These are phyloP conservation scores for Malus domestica DNA, from an alignment of 306 rosid genomes.

Conservation along the genomic window DNA sequence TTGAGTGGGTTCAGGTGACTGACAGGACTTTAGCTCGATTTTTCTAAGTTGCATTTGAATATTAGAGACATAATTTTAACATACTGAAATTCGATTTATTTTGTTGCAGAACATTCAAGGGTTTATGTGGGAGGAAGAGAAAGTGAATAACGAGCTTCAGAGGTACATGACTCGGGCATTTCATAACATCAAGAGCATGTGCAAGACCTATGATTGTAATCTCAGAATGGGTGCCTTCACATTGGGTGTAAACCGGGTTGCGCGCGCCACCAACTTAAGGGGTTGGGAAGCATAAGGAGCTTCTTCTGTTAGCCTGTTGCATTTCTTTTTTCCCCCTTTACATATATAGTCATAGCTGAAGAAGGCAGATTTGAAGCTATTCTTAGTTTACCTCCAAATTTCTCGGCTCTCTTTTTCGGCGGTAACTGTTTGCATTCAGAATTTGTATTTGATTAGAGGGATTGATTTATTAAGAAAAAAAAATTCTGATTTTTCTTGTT, in stretches of 20 bases:
- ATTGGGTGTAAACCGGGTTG: slow-evolving; percentile 47
- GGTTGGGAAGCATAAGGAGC: slow-evolving; percentile 50
- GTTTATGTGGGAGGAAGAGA: slow-evolving; percentile 54
- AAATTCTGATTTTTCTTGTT: not conserved
- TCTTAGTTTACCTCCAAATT: not conserved
- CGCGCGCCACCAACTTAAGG: slow-evolving; percentile 45
- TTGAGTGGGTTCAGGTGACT: slow-evolving; percentile 63
- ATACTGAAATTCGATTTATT: not conserved
- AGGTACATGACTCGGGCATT: slow-evolving; percentile 51
- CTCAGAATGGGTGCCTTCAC: slow-evolving; percentile 62
- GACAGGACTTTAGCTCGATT: too few species aligned
- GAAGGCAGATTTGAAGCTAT: not conserved
- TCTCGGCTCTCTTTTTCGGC: not conserved
- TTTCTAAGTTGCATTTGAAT: not conserved
- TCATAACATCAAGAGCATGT: slow-evolving; percentile 41
- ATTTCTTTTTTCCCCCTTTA: not conserved
- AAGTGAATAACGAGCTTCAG: slow-evolving; percentile 45
- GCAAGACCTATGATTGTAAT: slow-evolving; percentile 45
- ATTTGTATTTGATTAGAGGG: not conserved
- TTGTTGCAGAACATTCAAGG: slow-evolving; percentile 49
- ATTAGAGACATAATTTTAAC: not conserved
- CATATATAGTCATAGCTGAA: not conserved
- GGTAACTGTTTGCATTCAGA: not conserved
- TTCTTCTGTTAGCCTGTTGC: slow-evolving; percentile 3
- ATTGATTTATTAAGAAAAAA: not conserved